Conservation (phyloP, 192 early-diverging fungal genomes). For the Coemansia sp. region DNA sequence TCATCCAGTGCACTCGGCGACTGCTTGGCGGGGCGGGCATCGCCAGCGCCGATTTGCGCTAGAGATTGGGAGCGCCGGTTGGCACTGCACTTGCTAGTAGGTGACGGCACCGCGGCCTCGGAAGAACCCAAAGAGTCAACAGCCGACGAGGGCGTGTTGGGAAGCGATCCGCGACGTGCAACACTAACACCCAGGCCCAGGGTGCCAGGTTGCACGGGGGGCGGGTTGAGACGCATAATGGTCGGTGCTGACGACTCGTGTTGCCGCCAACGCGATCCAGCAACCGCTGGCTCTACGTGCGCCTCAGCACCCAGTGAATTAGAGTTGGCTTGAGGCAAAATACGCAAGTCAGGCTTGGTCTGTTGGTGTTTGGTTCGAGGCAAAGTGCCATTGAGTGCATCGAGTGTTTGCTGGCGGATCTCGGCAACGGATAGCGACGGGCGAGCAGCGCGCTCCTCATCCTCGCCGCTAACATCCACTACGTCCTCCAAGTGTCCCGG, state of each 20-base stretch:
- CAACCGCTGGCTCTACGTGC: not conserved
- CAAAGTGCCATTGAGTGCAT: slow-evolving; percentile 42
- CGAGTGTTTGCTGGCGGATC: slow-evolving; percentile 47
- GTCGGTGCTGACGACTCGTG: not conserved
- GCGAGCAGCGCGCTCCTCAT: slow-evolving; percentile 31
- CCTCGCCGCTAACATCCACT: slow-evolving; percentile 42
- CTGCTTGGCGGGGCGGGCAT: not conserved
- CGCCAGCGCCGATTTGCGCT: not conserved
- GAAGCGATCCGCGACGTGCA: not conserved
- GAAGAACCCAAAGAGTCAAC: not conserved
- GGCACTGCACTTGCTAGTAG: not conserved
- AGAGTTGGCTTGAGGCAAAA: not conserved
- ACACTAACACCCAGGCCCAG: slow-evolving; percentile 27
- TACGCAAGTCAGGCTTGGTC: not conserved
- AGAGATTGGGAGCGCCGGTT: not conserved
- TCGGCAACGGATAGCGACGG: slow-evolving; percentile 30
- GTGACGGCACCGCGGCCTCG: not conserved
- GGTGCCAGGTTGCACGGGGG: not conserved
- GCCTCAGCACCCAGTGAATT: not conserved
- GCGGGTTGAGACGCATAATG: slow-evolving; percentile 5
- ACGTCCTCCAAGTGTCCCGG: slow-evolving; percentile 27
- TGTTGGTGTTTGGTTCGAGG: not conserved
- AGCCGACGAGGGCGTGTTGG: not conserved
- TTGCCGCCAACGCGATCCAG: not conserved
- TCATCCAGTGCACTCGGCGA: not conserved